phyloP scores from a whole-genome alignment of 164 flowering plant genomes.

The Macadamia tetraphylla region DNA sequence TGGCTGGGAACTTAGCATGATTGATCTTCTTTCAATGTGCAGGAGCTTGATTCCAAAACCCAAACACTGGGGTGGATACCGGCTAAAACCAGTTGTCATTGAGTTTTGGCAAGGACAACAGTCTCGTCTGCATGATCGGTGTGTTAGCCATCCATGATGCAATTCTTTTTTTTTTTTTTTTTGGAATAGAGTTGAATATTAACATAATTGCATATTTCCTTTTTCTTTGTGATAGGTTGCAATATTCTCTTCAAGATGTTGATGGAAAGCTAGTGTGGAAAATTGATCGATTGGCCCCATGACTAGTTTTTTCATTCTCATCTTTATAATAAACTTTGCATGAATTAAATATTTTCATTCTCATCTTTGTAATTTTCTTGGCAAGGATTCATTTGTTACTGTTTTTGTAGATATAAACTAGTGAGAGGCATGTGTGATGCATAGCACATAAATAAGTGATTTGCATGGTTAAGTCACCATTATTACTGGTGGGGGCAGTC shows the following conservation, averaged over 20 bases:
- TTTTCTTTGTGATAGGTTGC: constrained; percentile 39
- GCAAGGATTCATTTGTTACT: neutral
- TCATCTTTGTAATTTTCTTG: constrained; percentile 13
- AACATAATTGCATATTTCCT: neutral
- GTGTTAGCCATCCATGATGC: constrained; percentile 2
- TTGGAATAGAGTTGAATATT: neutral
- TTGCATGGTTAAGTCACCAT: too few species aligned
- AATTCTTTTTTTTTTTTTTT: constrained; percentile 5
- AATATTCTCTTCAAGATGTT: constrained; percentile 46
- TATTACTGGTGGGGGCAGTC: too few species aligned
- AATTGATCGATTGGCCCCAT: constrained; percentile 67
- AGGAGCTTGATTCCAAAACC: constrained; percentile 91
- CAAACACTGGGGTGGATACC: constrained; percentile 88
- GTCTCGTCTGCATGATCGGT: constrained; percentile 96
- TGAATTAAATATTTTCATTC: constrained; percentile 6
- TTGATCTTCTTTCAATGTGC: constrained; percentile 21
- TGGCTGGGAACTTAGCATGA: constrained; percentile 2
- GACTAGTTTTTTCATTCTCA: constrained; percentile 34
- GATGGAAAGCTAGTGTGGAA: constrained; percentile 53
- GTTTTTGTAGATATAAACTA: neutral
- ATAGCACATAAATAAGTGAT: neutral
- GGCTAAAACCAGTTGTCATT: constrained; percentile 66
- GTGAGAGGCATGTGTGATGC: neutral
- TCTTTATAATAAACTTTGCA: constrained; percentile 4
- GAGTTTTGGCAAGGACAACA: constrained; percentile 98